Conservation (phyloP, 768 basidiomycete species). For the Rhodosporidiobolus odoratus region DNA sequence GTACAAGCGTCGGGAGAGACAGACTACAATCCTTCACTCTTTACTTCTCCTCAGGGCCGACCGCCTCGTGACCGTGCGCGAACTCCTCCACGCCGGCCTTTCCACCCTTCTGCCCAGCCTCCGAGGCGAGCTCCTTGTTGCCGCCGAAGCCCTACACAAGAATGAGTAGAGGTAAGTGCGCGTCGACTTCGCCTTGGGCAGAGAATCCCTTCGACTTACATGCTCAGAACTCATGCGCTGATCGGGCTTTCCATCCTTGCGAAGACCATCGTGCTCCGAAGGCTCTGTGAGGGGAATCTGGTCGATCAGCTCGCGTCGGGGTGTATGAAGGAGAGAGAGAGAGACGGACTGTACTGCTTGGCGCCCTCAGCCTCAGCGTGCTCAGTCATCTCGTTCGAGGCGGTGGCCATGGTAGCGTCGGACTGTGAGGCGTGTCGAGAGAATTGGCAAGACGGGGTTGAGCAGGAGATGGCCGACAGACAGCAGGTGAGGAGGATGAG, state of each 20-base stretch:
- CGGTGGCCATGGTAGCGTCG: slow-evolving; percentile 17
- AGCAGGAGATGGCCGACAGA: not conserved
- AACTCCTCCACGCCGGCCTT: slow-evolving; percentile 37
- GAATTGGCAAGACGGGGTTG: not conserved
- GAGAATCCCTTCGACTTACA: slow-evolving; percentile 21
- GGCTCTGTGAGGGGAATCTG: slow-evolving; percentile 45
- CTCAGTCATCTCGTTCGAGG: slow-evolving; percentile 30
- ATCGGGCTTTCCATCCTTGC: slow-evolving; percentile 48
- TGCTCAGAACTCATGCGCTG: slow-evolving; percentile 48
- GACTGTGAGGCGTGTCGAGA: slow-evolving; percentile 12
- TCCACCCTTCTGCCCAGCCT: slow-evolving; percentile 33
- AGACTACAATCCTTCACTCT: too few relatives aligned
- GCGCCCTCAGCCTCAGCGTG: slow-evolving; percentile 19
- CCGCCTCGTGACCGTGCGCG: slow-evolving; percentile 5
- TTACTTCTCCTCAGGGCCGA: not conserved
- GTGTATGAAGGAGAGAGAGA: not conserved
- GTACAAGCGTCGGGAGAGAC: too few relatives aligned
- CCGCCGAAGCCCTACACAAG: slow-evolving; percentile 34
- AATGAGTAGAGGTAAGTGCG: not conserved
- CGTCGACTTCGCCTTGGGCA: not conserved
- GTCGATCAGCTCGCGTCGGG: not conserved
- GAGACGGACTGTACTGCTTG: slow-evolving; percentile 3
- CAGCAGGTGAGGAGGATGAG: not conserved
- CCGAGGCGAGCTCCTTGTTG: slow-evolving; percentile 27
- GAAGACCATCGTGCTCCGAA: slow-evolving; percentile 47